Evolutionary conservation across 495 filamentous ascomycete genomes (phyloP).

Genomic region (Aspergillus homomorphus): DNA sequence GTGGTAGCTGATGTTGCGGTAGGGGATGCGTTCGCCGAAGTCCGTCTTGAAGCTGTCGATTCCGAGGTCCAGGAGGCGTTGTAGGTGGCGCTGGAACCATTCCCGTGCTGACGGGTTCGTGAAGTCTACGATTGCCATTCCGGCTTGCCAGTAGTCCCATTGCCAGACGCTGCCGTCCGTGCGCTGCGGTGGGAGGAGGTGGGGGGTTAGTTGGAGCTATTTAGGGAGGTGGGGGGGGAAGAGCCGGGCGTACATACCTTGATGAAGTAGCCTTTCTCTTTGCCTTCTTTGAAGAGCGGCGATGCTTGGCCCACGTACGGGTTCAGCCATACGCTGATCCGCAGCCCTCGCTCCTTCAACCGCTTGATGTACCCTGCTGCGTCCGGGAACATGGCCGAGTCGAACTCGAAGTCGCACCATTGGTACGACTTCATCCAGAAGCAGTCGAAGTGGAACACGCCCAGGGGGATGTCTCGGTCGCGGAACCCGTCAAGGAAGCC

Average conservation of each 20-base stretch:
- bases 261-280: slow-evolving; percentile 63
- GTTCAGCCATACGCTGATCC: slow-evolving; percentile 71
- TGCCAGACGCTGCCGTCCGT: slow-evolving; percentile 69
- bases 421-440: slow-evolving; percentile 67
- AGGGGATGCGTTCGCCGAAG: slow-evolving; percentile 68
- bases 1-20: slow-evolving; percentile 56
- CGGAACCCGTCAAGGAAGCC: slow-evolving; percentile 67
- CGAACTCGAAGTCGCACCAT: slow-evolving; percentile 74
- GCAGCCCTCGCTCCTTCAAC: slow-evolving; percentile 59
- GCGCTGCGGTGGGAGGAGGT: slow-evolving; percentile 31
- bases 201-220: neutral
- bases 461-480: slow-evolving; percentile 59
- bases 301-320: slow-evolving; percentile 68
- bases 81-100: slow-evolving; percentile 59
- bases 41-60: slow-evolving; percentile 73
- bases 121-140: slow-evolving; percentile 73
- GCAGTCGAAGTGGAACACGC: slow-evolving; percentile 70
- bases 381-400: slow-evolving; percentile 65
- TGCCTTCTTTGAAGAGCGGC: slow-evolving; percentile 61
- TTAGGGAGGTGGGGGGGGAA: neutral
- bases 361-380: slow-evolving; percentile 59
- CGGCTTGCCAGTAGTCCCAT: slow-evolving; percentile 72
- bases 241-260: slow-evolving; percentile 35
- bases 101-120: slow-evolving; percentile 63
- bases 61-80: slow-evolving; percentile 60